phyloP scores from a whole-genome alignment of 371 early-diverging fungal species.

The Saksenaea oblongispora region DNA sequence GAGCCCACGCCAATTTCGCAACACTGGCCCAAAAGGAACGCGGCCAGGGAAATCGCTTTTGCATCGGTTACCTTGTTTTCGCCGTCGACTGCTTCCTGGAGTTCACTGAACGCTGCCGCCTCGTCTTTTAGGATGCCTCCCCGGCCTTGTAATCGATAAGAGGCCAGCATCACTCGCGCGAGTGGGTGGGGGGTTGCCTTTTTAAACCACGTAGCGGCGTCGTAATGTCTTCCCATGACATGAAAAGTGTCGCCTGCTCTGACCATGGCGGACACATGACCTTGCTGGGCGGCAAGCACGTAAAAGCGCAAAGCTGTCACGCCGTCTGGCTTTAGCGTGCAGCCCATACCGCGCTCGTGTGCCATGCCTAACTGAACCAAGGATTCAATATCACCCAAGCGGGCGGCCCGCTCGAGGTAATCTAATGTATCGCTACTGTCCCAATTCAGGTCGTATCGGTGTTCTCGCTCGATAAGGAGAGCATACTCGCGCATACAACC shows the following conservation, averaged over 20 bases:
- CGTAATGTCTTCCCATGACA: slow-evolving; percentile 3
- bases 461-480: slow-evolving; percentile 4
- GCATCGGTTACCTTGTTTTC: not conserved
- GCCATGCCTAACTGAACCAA: slow-evolving; percentile 2
- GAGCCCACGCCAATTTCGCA: slow-evolving; percentile 22
- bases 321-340: not conserved
- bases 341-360: not conserved
- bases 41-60: slow-evolving; percentile 10
- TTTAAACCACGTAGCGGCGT: slow-evolving; percentile 5
- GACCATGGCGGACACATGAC: slow-evolving; percentile 3
- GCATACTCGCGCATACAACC: slow-evolving; percentile 4
- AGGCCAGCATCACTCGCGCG: slow-evolving; percentile 5
- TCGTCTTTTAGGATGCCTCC: slow-evolving; percentile 1
- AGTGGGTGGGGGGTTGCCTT: slow-evolving; percentile 3
- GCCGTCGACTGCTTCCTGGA: not conserved
- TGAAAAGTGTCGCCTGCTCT: slow-evolving; percentile 4
- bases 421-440: slow-evolving; percentile 8
- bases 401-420: slow-evolving; percentile 1
- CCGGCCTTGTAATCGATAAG: slow-evolving; percentile 6
- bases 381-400: slow-evolving; percentile 3
- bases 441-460: not conserved
- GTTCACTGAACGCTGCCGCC: not conserved
- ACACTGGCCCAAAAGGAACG: slow-evolving; percentile 25
- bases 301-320: slow-evolving; percentile 1
- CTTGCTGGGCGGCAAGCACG: not conserved